Percentiles rank a stretch among this genome's conserved stretches.
Conservation (phyloP, 2,329 filamentous ascomycete genomes). For the Ceratocystis ficicola region DNA sequence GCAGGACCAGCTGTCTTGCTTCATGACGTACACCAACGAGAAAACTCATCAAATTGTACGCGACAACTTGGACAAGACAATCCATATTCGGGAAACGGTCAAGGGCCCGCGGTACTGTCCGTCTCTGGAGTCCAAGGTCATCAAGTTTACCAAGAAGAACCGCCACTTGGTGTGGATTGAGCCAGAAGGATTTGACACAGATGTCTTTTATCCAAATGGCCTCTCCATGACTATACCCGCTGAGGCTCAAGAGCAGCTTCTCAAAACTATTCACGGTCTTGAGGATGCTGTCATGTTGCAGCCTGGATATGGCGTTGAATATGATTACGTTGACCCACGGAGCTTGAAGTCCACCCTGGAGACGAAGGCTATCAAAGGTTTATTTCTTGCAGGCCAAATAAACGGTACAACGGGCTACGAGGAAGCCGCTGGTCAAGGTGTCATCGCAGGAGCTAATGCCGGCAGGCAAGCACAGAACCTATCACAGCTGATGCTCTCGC, state of each 20-base stretch:
- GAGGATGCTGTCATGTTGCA: slow-evolving; percentile 88
- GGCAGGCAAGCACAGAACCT: slow-evolving; percentile 63
- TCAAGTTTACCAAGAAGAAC: slow-evolving; percentile 70
- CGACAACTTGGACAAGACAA: slow-evolving; percentile 83
- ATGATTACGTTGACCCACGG: slow-evolving; percentile 94
- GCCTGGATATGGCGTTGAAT: slow-evolving; percentile 92
- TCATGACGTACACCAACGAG: slow-evolving; percentile 76
- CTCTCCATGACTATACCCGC: slow-evolving; percentile 93
- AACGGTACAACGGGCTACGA: slow-evolving; percentile 98
- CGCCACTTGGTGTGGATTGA: slow-evolving; percentile 92
- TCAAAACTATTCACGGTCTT: slow-evolving; percentile 78
- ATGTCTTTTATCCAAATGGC: slow-evolving; percentile 90
- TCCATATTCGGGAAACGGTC: slow-evolving; percentile 91
- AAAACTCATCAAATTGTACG: slow-evolving; percentile 72
- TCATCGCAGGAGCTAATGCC: slow-evolving; percentile 88
- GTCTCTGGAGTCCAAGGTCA: slow-evolving; percentile 85
- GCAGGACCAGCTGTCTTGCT: slow-evolving; percentile 70
- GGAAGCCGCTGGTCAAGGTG: slow-evolving; percentile 86
- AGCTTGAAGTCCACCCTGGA: slow-evolving; percentile 80
- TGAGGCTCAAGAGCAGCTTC: slow-evolving; percentile 69
- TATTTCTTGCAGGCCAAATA: slow-evolving; percentile 91
- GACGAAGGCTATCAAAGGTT: slow-evolving; percentile 77
- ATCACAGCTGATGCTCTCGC: slow-evolving; percentile 53
- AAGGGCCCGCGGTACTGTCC: slow-evolving; percentile 92
- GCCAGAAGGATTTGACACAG: slow-evolving; percentile 82